Evolutionary conservation across 768 basidiomycete genomes (phyloP), one percentile per base, ranked within the genome.

Genomic region (Lepiota subincarnata): DNA sequence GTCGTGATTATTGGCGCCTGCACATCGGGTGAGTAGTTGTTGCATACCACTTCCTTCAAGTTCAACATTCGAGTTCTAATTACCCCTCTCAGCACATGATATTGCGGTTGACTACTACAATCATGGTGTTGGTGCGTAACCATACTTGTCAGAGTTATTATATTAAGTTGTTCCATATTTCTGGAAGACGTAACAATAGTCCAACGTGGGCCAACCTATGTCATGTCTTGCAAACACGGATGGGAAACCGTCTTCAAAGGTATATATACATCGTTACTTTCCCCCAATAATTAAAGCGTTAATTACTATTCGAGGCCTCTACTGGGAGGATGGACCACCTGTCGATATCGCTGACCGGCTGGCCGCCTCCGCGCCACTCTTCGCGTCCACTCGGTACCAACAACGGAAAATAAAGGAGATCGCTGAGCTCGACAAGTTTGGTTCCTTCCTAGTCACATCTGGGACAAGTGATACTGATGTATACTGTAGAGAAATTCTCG

Each of bases 1-100:
- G 84, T 79, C 6, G 70, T 88, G 0, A 72, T 88, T 14, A 70
- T 89, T 1, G 86, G 87, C 13, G 78, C 85, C n/a, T 81, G 82
- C 38, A 84, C 79, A 20, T n/a, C 82, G 13, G 70, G 70, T 69
- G 40, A 3, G 62, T 47, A 11, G 19, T n/a, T 13, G 37, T 18
- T 14, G 5, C 11, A 38, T 19, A 7, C 8, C 2, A 3, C 52
- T n/a, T 10, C 26, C 24, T 7, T 31, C 8, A 31, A 8, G 31
- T 31, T 11, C 10, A 11, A 31, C 8, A 8, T 31, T n/a, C 39
- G 0, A 28, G 22, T 39, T 16, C 4, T 8, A 12, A 14, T 26
- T 26, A 26, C 16, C 14, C 11, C 13, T 28, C 18, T 34, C 38
- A 73, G 73, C 66, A 0, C 74, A 76, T 54, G 73, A 76, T 57